Percentiles rank a stretch among this genome's conserved stretches.
Evolutionary conservation across 352 stramenopile genomes (phyloP).

Genomic region (Thraustotheca clavata): DNA sequence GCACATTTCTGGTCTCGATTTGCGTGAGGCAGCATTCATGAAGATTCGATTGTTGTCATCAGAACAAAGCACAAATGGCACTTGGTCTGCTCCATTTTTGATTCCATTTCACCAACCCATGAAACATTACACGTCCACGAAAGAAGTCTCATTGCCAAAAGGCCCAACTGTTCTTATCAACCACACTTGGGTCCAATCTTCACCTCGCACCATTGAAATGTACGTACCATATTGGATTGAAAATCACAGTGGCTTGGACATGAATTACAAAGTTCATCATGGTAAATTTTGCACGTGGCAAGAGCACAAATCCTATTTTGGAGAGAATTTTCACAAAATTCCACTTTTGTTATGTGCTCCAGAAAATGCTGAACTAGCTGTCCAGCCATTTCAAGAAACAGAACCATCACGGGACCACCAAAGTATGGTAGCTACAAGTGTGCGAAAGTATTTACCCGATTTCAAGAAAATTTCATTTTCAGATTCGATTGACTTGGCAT

Average conservation of each 20-base stretch:
- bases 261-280: slow-evolving; percentile 53
- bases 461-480: slow-evolving; percentile 72
- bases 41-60: slow-evolving; percentile 50
- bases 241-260: slow-evolving; percentile 70
- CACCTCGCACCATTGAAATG: slow-evolving; percentile 50
- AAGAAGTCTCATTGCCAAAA: slow-evolving; percentile 55
- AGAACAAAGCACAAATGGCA: neutral
- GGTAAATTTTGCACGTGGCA: slow-evolving; percentile 42
- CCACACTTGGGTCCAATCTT: slow-evolving; percentile 52
- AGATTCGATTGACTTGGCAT: slow-evolving; percentile 55
- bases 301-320: slow-evolving; percentile 63
- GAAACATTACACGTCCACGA: slow-evolving; percentile 27
- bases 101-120: slow-evolving; percentile 45
- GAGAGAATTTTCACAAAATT: slow-evolving; percentile 40
- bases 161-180: slow-evolving; percentile 55
- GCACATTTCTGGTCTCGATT: slow-evolving; percentile 69
- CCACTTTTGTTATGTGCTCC: slow-evolving; percentile 57
- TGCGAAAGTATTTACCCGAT: slow-evolving; percentile 62
- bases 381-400: slow-evolving; percentile 67
- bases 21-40: slow-evolving; percentile 64
- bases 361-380: slow-evolving; percentile 51
- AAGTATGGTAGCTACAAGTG: slow-evolving; percentile 1
- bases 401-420: slow-evolving; percentile 38
- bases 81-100: slow-evolving; percentile 56
- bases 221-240: slow-evolving; percentile 80